A percentile compares a stretch with the other conserved stretches of the same genome.
Conservation (phyloP, 352 stramenopile species). For the Pythium chondricola region DNA sequence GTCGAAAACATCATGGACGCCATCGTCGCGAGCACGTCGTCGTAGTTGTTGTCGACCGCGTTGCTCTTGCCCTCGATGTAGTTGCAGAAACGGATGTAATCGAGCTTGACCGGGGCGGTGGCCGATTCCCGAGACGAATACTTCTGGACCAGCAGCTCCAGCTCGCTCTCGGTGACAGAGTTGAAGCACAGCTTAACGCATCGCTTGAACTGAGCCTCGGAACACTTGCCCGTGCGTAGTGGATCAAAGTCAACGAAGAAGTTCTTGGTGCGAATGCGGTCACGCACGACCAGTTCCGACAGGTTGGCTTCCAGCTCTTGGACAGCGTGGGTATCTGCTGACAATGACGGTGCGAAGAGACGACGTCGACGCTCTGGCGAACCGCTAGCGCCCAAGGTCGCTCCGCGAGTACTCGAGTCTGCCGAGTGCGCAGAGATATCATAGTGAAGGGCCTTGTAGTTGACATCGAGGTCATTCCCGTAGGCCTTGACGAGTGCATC, state of each 20-base stretch:
- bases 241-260: slow-evolving; percentile 84
- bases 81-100: slow-evolving; percentile 77
- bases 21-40: slow-evolving; percentile 46
- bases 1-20: slow-evolving; percentile 21
- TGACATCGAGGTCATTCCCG: slow-evolving; percentile 63
- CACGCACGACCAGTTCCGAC: slow-evolving; percentile 47
- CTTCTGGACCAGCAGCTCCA: slow-evolving; percentile 53
- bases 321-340: slow-evolving; percentile 18
- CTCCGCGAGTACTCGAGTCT: slow-evolving; percentile 12
- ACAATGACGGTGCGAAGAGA: slow-evolving; percentile 23
- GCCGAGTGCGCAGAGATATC: slow-evolving; percentile 52
- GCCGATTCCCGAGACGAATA: slow-evolving; percentile 31
- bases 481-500: slow-evolving; percentile 64
- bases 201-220: slow-evolving; percentile 68
- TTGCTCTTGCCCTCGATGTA: slow-evolving; percentile 43
- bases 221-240: slow-evolving; percentile 68
- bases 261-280: slow-evolving; percentile 78
- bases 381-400: slow-evolving; percentile 18
- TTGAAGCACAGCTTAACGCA: slow-evolving; percentile 76
- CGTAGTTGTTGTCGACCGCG: slow-evolving; percentile 33
- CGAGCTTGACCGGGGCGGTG: slow-evolving; percentile 45
- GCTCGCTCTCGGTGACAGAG: slow-evolving; percentile 48
- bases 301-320: slow-evolving; percentile 54
- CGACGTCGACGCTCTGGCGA: slow-evolving; percentile 53
- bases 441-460: slow-evolving; percentile 68